Conservation (phyloP, 805 yeast genomes). For the Candida ipomoeae region DNA sequence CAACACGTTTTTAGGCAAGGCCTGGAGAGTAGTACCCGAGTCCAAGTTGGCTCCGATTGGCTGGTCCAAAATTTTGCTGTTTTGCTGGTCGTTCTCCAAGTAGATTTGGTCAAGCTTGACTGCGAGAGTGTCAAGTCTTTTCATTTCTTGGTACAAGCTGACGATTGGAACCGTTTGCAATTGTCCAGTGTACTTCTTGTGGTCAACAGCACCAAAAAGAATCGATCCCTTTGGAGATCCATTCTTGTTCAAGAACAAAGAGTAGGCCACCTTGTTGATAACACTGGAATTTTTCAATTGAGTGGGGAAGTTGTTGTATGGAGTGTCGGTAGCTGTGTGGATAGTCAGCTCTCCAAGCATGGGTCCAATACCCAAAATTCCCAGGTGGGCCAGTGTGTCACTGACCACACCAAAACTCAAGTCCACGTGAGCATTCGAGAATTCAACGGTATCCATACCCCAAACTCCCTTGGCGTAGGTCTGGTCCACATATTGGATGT, state of each 20-base stretch:
- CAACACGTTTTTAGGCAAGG: constrained; percentile 38
- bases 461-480: constrained; percentile 47
- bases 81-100: constrained; percentile 13
- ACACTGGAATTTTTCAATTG: constrained; percentile 55
- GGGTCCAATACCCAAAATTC: constrained; percentile 74
- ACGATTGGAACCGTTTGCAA: constrained; percentile 39
- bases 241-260: constrained; percentile 52
- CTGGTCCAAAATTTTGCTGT: constrained; percentile 3
- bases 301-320: constrained; percentile 65
- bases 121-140: constrained; percentile 43
- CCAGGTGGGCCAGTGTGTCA: constrained; percentile 55
- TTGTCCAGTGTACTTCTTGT: constrained; percentile 30
- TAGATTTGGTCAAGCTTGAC: constrained; percentile 42
- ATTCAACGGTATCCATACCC: constrained; percentile 49
- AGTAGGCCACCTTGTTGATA: constrained; percentile 53
- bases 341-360: constrained; percentile 61
- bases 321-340: constrained; percentile 14
- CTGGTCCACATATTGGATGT: constrained; percentile 46
- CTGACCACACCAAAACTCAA: constrained; percentile 75
- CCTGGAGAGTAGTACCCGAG: constrained; percentile 50
- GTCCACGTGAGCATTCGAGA: constrained; percentile 29
- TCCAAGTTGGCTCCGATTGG: constrained; percentile 33
- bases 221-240: constrained; percentile 30
- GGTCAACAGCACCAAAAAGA: constrained; percentile 19
- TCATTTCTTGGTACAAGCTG: constrained; percentile 23